A percentile compares a stretch with the other conserved stretches of the same genome.
phyloP scores from a whole-genome alignment of 2,329 filamentous ascomycete species.

The Xylariaceae sp. region DNA sequence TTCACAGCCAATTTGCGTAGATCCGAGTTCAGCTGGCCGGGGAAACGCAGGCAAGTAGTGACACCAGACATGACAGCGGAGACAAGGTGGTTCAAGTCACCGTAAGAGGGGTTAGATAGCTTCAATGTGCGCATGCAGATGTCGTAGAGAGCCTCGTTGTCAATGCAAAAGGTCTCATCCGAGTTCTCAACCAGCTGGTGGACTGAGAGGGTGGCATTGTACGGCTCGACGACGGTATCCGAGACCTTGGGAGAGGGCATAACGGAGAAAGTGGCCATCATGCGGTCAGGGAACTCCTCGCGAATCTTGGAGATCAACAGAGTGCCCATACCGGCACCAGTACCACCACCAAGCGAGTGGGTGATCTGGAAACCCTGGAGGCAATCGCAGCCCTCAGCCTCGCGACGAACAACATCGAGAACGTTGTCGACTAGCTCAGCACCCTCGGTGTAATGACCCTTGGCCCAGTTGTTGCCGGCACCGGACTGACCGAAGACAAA shows the following conservation, averaged over 20 bases:
- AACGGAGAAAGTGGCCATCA: slow-evolving; percentile 99
- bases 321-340: slow-evolving; percentile 99
- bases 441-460: slow-evolving; percentile 99
- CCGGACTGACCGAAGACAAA: slow-evolving; percentile 99
- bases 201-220: slow-evolving; percentile 98
- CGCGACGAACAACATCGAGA: slow-evolving; percentile 95
- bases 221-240: slow-evolving; percentile 98
- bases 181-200: slow-evolving; percentile 99
- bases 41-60: slow-evolving; percentile 98
- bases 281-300: slow-evolving; percentile 99
- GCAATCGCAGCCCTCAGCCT: slow-evolving; percentile 98
- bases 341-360: slow-evolving; percentile 99
- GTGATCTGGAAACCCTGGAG: slow-evolving; percentile 99
- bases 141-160: slow-evolving; percentile 99
- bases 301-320: slow-evolving; percentile 99
- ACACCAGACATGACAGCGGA: slow-evolving; percentile 99
- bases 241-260: slow-evolving; percentile 99
- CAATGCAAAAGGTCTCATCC: slow-evolving; percentile 99
- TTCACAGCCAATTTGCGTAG: slow-evolving; percentile 99
- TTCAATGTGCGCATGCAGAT: slow-evolving; percentile 99
- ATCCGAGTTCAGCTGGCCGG: slow-evolving; percentile 99
- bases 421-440: slow-evolving; percentile 98
- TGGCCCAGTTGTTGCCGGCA: slow-evolving; percentile 99
- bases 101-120: slow-evolving; percentile 97
- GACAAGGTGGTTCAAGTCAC: slow-evolving; percentile 98